Conservation (phyloP, 768 basidiomycete genomes). For the Pulveroboletus sp. region DNA sequence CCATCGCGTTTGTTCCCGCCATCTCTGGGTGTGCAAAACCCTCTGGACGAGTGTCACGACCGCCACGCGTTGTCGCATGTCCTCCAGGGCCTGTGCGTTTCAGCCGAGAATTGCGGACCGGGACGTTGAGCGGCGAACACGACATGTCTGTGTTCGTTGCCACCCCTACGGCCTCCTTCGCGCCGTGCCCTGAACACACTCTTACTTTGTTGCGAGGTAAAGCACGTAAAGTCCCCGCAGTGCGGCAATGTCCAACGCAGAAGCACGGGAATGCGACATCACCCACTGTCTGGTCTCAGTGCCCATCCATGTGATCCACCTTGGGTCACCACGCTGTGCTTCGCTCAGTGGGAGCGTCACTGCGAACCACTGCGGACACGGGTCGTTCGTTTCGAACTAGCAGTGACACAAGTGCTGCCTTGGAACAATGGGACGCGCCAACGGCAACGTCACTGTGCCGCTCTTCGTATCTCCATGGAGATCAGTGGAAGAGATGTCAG, state of each 20-base stretch:
- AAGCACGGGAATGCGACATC: background rate
- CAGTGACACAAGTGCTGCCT: background rate
- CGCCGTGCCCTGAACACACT: conserved; percentile 15
- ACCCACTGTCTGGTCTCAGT: background rate
- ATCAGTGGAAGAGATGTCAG: background rate
- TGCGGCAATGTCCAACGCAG: conserved; percentile 1
- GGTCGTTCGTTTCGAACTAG: background rate
- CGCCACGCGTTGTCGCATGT: background rate
- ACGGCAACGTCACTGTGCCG: background rate
- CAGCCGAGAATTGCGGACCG: conserved; percentile 23
- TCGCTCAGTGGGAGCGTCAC: too few relatives aligned
- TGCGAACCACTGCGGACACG: background rate
- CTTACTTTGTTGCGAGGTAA: conserved; percentile 13
- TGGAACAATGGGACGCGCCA: background rate
- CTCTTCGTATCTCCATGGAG: background rate
- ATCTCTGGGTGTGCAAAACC: too few relatives aligned
- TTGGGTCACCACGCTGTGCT: too few relatives aligned
- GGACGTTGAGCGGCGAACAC: conserved; percentile 23
- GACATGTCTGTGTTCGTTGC: conserved; percentile 5
- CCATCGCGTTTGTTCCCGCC: too few relatives aligned
- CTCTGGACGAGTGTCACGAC: background rate
- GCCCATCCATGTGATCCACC: background rate
- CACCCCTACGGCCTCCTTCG: conserved; percentile 15
- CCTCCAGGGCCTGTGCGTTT: background rate
- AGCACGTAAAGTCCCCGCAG: conserved; percentile 23